These are phyloP conservation scores for Pseudodiploospora longispora DNA, from an alignment of 2,329 filamentous ascomycete species.

Conservation along the genomic window DNA sequence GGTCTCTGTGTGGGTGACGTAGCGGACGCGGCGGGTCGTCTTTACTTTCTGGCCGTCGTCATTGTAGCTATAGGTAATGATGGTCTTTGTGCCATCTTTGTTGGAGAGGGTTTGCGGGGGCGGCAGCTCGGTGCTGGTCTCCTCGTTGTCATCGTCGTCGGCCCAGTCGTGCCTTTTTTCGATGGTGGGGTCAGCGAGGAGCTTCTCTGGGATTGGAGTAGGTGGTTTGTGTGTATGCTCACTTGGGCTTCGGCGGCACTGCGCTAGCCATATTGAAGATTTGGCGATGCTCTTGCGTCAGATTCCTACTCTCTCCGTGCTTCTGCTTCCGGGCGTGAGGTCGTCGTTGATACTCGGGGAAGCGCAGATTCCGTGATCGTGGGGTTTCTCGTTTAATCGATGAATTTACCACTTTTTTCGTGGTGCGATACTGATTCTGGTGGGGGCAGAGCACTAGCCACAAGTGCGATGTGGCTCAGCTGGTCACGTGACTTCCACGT, in stretches of 20 bases:
- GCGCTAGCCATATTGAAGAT: constrained; percentile 30
- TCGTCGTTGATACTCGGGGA: constrained; percentile 5
- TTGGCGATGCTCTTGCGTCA: background rate
- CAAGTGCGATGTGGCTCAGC: constrained; percentile 10
- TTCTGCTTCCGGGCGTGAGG: background rate
- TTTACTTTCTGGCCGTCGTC: constrained; percentile 95
- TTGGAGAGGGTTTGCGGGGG: constrained; percentile 84
- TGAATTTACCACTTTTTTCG: constrained; percentile 34
- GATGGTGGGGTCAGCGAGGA: constrained; percentile 29
- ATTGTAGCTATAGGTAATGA: constrained; percentile 82
- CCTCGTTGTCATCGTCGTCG: constrained; percentile 86
- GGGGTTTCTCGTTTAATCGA: constrained; percentile 27
- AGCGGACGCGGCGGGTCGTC: constrained; percentile 90
- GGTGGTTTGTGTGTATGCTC: constrained; percentile 15
- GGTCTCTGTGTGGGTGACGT: constrained; percentile 81
- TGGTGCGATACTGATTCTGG: constrained; percentile 25
- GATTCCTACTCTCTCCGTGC: background rate
- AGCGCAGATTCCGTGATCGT: constrained; percentile 23
- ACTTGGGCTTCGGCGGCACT: constrained; percentile 33
- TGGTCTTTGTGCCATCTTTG: constrained; percentile 97
- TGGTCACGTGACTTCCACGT: constrained; percentile 17
- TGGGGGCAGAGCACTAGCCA: constrained; percentile 26
- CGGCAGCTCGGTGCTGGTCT: constrained; percentile 62
- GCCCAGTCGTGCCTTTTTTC: constrained; percentile 69
- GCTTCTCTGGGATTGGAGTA: background rate